Base-by-base conservation (phyloP, 2,329 filamentous ascomycete species). In the Aspergillus sp. region DNA sequence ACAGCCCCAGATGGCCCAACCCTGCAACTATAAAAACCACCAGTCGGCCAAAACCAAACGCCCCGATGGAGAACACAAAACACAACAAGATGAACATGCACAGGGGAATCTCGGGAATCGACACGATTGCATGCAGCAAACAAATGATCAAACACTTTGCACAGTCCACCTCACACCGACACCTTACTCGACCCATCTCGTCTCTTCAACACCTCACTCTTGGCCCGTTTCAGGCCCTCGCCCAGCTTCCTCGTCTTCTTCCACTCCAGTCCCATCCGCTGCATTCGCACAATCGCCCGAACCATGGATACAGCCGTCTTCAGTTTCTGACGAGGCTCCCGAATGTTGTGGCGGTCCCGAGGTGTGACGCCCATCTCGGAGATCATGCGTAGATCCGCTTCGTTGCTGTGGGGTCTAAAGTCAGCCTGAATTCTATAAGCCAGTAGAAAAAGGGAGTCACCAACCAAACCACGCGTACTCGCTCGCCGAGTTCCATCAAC, bases 361-460 rank as follows among this genome's bases (percentile, higher is more conserved):
- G 70, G 74, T 31, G 78, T 81, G 57, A 89, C 84, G 57, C 89
- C 90, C 79, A 97, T 96, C 62, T 88, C 83, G 62, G 88, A 84
- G 58, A 97, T 86, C 67, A 97, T 88, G 48, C 86, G 84, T 54
- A 97, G 85, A 70, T 97, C 91, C 55, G 90, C 88, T 71, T 93
- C 88, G 77, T 97, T 99, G 77, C 94, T 97, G 71, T 70, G 52
- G 23, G n/a, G n/a, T n/a, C n/a, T n/a, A 21, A 11, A 68, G 63
- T 59, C 58, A 67, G 58, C 34, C 25, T 16, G n/a, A 31, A 31
- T 42, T 25, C 36, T 50, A 13, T 42, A 19, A 10, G 14, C 16
- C 48, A 49, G 53, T 14, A 42, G 42, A 31, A 50, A 38, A 50
- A 45, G 16, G 31, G 53, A 42, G 34, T 54, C 59, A 87, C 89